A percentile compares a stretch with the other conserved stretches of the same genome.
These are phyloP conservation scores for Salix udensis DNA, from an alignment of 345 rosid genomes.

Conservation along the genomic window DNA sequence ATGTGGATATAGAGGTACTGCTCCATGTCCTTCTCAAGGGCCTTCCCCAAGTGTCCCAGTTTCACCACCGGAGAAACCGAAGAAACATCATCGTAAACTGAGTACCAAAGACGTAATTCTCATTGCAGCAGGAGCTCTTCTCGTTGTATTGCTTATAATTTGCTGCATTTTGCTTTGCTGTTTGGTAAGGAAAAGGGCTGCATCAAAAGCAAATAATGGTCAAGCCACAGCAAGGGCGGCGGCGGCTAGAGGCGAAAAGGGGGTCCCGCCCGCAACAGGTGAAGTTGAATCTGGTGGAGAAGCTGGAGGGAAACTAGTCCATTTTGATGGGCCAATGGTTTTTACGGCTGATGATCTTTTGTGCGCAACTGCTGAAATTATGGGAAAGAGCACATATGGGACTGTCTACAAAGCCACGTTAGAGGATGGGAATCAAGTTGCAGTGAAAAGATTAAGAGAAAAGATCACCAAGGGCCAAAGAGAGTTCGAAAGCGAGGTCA, in stretches of 20 bases:
- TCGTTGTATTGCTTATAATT: constrained; percentile 11
- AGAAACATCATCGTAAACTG: constrained; percentile 18
- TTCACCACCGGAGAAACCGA: neutral
- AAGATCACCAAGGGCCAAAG: constrained; percentile 75
- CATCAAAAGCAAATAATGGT: constrained; percentile 4
- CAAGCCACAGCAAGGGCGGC: constrained; percentile 1
- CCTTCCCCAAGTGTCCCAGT: constrained; percentile 5
- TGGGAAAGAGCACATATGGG: constrained; percentile 28
- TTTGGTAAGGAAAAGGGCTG: constrained; percentile 20
- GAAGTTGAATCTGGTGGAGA: constrained; percentile 19
- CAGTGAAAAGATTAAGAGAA: constrained; percentile 61
- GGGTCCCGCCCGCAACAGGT: neutral
- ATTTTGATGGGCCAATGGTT: constrained; percentile 22
- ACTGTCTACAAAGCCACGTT: constrained; percentile 27
- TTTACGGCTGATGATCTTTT: constrained; percentile 27
- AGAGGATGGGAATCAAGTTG: constrained; percentile 27
- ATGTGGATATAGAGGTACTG: constrained; percentile 17
- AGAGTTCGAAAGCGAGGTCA: constrained; percentile 79
- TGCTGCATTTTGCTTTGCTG: constrained; percentile 21
- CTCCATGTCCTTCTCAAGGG: constrained; percentile 23
- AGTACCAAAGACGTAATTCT: constrained; percentile 26
- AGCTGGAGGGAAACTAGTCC: constrained; percentile 23
- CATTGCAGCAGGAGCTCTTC: constrained; percentile 22
- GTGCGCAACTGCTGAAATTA: constrained; percentile 24
- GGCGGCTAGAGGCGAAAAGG: constrained; percentile 10